Conservation (phyloP, 495 filamentous ascomycete species). For the Xylaria intraflava region DNA sequence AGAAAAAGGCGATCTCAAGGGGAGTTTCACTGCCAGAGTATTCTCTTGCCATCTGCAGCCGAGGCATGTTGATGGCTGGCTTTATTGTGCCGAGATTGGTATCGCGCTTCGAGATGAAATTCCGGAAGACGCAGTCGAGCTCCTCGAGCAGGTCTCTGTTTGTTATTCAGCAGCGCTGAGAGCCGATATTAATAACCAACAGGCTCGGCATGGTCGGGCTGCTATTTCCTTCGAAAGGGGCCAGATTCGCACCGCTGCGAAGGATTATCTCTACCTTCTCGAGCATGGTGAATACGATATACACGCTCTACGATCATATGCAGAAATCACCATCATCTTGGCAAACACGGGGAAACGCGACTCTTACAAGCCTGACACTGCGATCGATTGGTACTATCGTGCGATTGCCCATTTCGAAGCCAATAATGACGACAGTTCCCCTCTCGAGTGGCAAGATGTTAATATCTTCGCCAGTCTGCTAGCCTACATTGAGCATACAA, state of each 20-base stretch:
- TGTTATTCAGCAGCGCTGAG: constrained; percentile 66
- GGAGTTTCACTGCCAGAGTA: constrained; percentile 60
- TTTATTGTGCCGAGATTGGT: constrained; percentile 58
- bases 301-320: constrained; percentile 22
- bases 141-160: constrained; percentile 51
- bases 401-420: constrained; percentile 50
- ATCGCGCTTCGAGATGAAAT: constrained; percentile 47
- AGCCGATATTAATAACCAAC: constrained; percentile 51
- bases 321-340: constrained; percentile 21
- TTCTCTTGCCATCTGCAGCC: constrained; percentile 67
- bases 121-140: constrained; percentile 40
- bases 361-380: constrained; percentile 34
- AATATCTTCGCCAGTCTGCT: constrained; percentile 81
- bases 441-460: constrained; percentile 75
- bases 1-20: constrained; percentile 59
- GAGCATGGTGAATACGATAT: constrained; percentile 17
- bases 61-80: constrained; percentile 61
- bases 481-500: constrained; percentile 51
- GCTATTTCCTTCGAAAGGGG: constrained; percentile 52
- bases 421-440: constrained; percentile 36
- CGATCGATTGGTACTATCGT: constrained; percentile 53
- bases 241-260: constrained; percentile 23
- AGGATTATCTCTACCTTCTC: constrained; percentile 21
- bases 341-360: constrained; percentile 16
- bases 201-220: constrained; percentile 56